Percentiles rank a stretch among this genome's conserved stretches.
phyloP scores from a whole-genome alignment of 495 filamentous ascomycete species.

The Jackrogersella multiformis region DNA sequence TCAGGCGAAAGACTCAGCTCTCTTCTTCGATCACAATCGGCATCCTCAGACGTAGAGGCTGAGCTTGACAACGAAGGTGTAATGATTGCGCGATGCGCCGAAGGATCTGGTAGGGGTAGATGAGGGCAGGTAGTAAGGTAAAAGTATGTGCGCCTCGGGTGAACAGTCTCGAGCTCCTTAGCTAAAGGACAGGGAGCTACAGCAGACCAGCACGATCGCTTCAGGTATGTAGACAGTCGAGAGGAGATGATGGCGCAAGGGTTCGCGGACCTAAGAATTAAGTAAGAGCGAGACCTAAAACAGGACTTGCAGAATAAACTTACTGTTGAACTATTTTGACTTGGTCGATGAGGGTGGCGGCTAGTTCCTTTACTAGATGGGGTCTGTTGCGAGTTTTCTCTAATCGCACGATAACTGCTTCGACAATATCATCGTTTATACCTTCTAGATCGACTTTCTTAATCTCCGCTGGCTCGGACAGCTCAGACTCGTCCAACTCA shows the following conservation, averaged over 20 bases:
- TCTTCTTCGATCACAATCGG: slow-evolving; percentile 74
- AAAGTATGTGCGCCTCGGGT: slow-evolving; percentile 95
- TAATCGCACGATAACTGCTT: slow-evolving; percentile 88
- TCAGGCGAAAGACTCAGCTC: slow-evolving; percentile 89
- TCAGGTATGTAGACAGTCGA: slow-evolving; percentile 85
- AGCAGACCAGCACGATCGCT: slow-evolving; percentile 82
- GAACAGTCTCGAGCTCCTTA: slow-evolving; percentile 90
- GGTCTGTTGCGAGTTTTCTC: slow-evolving; percentile 93
- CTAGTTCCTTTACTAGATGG: slow-evolving; percentile 93
- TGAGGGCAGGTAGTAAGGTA: slow-evolving; percentile 86
- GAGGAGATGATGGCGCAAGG: slow-evolving; percentile 95
- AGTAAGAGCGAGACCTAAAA: slow-evolving; percentile 21
- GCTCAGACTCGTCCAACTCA: slow-evolving; percentile 53
- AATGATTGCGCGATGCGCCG: slow-evolving; percentile 67
- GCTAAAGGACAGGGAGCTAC: slow-evolving; percentile 84
- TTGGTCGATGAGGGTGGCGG: slow-evolving; percentile 75
- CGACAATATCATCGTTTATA: slow-evolving; percentile 94
- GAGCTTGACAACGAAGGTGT: slow-evolving; percentile 87
- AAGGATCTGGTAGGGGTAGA: slow-evolving; percentile 82
- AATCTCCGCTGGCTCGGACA: slow-evolving; percentile 40
- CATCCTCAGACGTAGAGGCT: slow-evolving; percentile 72
- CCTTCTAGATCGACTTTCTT: slow-evolving; percentile 82
- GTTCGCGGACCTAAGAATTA: slow-evolving; percentile 81
- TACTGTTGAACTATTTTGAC: slow-evolving; percentile 92
- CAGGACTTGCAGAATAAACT: slow-evolving; percentile 46